Evolutionary conservation across 2,329 filamentous ascomycete genomes (phyloP), one percentile per base, ranked within the genome.

Genomic region (Cercospora brassicicola): DNA sequence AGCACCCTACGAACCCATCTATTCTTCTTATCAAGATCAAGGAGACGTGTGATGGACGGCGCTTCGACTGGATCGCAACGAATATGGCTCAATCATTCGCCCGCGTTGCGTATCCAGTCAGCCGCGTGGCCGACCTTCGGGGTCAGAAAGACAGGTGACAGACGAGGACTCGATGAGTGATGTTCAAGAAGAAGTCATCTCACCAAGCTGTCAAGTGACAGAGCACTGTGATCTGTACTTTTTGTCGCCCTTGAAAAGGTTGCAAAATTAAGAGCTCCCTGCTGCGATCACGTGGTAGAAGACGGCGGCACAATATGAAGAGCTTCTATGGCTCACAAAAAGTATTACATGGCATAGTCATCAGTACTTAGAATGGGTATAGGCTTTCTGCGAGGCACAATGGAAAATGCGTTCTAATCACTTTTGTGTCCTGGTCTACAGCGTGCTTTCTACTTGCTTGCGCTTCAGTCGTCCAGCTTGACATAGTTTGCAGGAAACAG

Each of bases 401-500:
- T 23, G 18, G 18, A 51, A 51, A 20, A 26, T 33, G 53, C 30
- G 26, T 57, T 33, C 26, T 30, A 57, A 57, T 26, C 13, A 57
- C 53, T 57, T 57, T 57, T 57, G 30, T 57, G 53, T 20, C 53
- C 53, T 26, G 26, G 13, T 15, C 15, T 57, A 31, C 53, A 57
- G 53, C 30, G n/a, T 20, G 26, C 20, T 18, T 57, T 18, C 53
- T 57, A 30, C n/a, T 2, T 57, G 30, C 53, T n/a, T 63, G 10
- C 23, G 26, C 30, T n/a, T 69, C 68, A 84, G 72, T 82, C 76
- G 69, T 84, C 77, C 56, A 85, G 73, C 74, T 81, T 77, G 48
- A 85, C 83, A 67, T 85, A 85, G 73, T 85, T 85, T 55, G 83
- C 81, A 26, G 82, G 82, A 87, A 99, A 99, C 56, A 99, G 85